A percentile compares a stretch with the other conserved stretches of the same genome.
Conservation (phyloP, 2,329 filamentous ascomycete genomes). For the Cladophialophora bantiana region DNA sequence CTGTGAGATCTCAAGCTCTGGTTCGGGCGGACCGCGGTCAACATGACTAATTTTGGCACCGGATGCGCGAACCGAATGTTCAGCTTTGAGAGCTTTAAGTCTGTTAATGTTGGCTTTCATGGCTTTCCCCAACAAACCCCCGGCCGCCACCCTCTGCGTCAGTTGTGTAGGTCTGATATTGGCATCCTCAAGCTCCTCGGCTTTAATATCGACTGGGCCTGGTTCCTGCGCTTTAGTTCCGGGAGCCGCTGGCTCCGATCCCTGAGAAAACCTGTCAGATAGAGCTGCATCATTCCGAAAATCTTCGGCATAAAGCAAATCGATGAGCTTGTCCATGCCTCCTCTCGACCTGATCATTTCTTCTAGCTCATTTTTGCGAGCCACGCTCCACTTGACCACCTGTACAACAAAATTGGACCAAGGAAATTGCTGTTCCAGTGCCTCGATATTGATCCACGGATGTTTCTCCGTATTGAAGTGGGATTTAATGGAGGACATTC, state of each 20-base stretch:
- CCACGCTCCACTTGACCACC: constrained; percentile 53
- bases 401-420: constrained; percentile 59
- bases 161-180: neutral
- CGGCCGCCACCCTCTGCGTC: neutral
- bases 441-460: constrained; percentile 51
- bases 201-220: neutral
- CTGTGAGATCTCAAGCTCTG: constrained; percentile 24
- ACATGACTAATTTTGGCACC: neutral
- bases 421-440: constrained; percentile 54
- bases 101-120: constrained; percentile 9
- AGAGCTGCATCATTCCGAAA: constrained; percentile 11
- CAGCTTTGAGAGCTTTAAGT: constrained; percentile 19
- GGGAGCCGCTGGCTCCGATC: neutral
- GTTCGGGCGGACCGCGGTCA: neutral
- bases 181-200: neutral
- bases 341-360: constrained; percentile 21
- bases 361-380: constrained; percentile 28
- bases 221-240: neutral
- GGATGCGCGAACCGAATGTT: constrained; percentile 10
- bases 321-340: constrained; percentile 28
- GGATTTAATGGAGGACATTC: constrained; percentile 16
- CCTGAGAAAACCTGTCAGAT: neutral
- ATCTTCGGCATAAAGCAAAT: constrained; percentile 16
- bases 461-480: constrained; percentile 46
- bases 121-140: constrained; percentile 10